Base-by-base conservation (phyloP, 179 eudicot species). In the Pouteria campechiana region DNA sequence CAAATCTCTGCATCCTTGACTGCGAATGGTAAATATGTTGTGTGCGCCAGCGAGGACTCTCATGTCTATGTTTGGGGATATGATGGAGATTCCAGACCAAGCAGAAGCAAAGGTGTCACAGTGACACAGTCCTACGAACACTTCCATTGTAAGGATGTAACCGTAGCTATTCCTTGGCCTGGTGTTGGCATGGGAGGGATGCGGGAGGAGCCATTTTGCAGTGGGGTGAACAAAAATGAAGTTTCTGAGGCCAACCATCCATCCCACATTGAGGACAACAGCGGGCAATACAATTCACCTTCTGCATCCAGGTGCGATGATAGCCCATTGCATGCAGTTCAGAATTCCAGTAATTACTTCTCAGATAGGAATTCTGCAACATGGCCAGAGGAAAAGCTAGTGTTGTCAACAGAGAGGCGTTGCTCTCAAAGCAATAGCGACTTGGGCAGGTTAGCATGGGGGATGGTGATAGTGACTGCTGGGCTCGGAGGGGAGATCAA, bases 341-440 rank as follows among this genome's bases (percentile, higher is more conserved):
- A 81, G 18, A 72, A 86, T 6, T 63, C 74, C 30, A 78, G 78
- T 44, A 63, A 75, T 50, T 89, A 81, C 72, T 62, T 85, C 63
- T 80, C 75, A 38, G 97, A 85, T 49, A 74, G 80, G 66, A 65
- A 84, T 19, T 67, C 93, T 7, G 79, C 79, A 6, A 85, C 95
- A 15, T 89, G 97, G 97, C 97, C 97, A 0, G 95, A 89, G 69
- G 97, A 89, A 48, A 89, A 78, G 50, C 85, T 84, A 55, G 29
- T 67, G 37, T 50, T 58, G 35, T 72, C 78, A 39, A 31, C 61
- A 12, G 78, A 69, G 67, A 70, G 52, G 19, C 69, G 60, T 6
- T 74, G 81, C 46, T 86, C 97, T 28, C 86, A 76, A 5, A 54
- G 52, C 0, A 85, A 95, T 54, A 65, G 68, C 48, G 97, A 90